A percentile compares a stretch with the other conserved stretches of the same genome.
Evolutionary conservation across 176 grass and related monocot genomes (phyloP).

Genomic region (Guadua angustifolia): DNA sequence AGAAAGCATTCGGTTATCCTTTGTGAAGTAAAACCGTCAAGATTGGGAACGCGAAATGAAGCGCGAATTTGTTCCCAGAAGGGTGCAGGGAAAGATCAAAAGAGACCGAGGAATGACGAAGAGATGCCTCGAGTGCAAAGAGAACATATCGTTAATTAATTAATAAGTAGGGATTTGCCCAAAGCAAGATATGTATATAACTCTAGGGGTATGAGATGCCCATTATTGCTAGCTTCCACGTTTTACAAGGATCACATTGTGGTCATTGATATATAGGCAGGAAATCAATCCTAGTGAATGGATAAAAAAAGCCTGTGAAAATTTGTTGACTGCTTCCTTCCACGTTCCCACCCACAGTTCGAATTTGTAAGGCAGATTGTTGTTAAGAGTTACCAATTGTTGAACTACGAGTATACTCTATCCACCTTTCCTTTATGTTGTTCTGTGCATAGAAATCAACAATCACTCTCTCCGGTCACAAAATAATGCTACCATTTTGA

Average conservation of each 20-base stretch:
- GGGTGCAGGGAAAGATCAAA: neutral
- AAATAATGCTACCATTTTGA: too few relatives aligned
- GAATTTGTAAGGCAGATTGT: neutral
- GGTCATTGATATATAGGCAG: neutral
- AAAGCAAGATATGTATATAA: constrained; percentile 30
- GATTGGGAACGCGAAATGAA: neutral
- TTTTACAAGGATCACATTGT: neutral
- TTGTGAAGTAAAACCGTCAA: neutral
- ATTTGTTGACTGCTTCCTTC: neutral
- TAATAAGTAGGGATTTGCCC: neutral
- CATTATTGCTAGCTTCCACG: constrained; percentile 10
- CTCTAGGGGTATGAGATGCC: constrained; percentile 38
- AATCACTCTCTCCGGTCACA: too few relatives aligned
- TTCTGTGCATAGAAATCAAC: neutral
- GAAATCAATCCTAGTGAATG: neutral
- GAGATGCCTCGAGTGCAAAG: neutral
- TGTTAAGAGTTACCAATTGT: neutral
- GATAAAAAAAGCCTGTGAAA: neutral
- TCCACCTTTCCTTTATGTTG: neutral
- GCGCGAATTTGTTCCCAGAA: constrained; percentile 2
- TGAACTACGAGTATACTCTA: neutral
- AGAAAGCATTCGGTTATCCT: neutral
- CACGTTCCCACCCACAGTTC: neutral
- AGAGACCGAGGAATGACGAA: constrained; percentile 23
- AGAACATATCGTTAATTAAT: constrained; percentile 3